Base-by-base conservation (phyloP, 164 flowering plant genomes). In the Magnolia sinica region DNA sequence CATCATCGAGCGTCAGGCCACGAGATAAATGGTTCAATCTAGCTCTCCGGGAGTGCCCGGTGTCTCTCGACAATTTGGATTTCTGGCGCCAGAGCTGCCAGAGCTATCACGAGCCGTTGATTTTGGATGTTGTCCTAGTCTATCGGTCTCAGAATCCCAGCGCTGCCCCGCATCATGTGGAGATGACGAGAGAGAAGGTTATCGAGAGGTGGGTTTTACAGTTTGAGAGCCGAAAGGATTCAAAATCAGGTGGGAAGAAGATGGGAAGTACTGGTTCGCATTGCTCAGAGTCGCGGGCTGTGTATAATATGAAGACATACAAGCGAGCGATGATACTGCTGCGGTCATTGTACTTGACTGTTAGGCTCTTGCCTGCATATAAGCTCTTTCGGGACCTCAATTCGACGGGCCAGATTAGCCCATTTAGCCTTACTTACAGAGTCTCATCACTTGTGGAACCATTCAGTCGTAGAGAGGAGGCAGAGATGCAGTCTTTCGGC, bases 181-280 rank as follows among this genome's bases (percentile, higher is more conserved):
- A 86, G 76, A 63, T 24, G 19, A 87, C 77, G 83, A 87, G 74
- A 69, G 96, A 94, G 73, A 89, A 80, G 84, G 80, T 94, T 51
- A 82, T 94, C 22, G 99, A 96, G 92, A 92, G 99, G 79, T 96
- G 99, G 99, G 74, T 90, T 23, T 84, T 96, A 74, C 94, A 96
- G 76, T 91, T 90, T 83, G 97, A 96, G 84, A 85, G 79, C 76
- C 81, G 86, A 75, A 90, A 82, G 86, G 91, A 87, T 70, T 20
- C 58, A 73, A 73, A 71, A 64, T 66, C 84, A 0, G 88, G 86
- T 51, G 80, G 80, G 70, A 91, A 87, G 84, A 89, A 91, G 76
- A 80, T 83, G 1, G 85, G 85, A 73, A 75, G 79, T 55, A 76
- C 81, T 70, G 80, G 81, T 79, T 83, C 85, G 74, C 86, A 82